Conservation (phyloP, 306 rosid species). For the Hippophae tibetana region DNA sequence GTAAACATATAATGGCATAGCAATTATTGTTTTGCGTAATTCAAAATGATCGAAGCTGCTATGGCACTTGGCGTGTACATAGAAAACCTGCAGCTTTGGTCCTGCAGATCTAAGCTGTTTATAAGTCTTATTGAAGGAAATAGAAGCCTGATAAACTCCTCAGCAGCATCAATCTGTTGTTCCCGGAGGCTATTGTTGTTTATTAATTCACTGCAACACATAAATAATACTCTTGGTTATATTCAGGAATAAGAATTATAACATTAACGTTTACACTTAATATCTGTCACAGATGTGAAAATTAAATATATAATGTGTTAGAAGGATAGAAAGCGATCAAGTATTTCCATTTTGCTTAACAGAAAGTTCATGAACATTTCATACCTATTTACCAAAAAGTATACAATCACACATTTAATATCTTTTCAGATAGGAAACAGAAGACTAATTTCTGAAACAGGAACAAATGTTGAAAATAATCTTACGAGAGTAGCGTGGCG, state of each 20-base stretch:
- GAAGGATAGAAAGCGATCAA: no score
- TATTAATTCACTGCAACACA: slow-evolving; percentile 46
- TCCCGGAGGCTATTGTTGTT: slow-evolving; percentile 30
- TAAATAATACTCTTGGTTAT: background rate
- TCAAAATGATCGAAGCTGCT: slow-evolving; percentile 63
- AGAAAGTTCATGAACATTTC: no score
- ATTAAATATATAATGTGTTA: no score
- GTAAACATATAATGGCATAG: background rate
- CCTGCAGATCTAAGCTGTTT: slow-evolving; percentile 15
- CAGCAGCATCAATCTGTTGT: slow-evolving; percentile 58
- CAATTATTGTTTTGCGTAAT: slow-evolving; percentile 8
- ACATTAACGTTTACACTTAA: no score
- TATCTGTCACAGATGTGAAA: no score
- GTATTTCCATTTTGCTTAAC: no score
- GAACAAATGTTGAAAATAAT: background rate
- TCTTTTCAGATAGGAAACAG: background rate
- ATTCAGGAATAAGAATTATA: no score
- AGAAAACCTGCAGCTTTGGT: slow-evolving; percentile 16
- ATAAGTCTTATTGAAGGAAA: slow-evolving; percentile 32
- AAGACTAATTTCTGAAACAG: background rate
- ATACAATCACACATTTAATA: background rate
- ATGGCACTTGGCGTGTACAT: slow-evolving; percentile 45
- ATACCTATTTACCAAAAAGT: no score
- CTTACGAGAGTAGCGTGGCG: slow-evolving; percentile 20
- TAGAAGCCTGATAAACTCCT: slow-evolving; percentile 52